A percentile compares a stretch with the other conserved stretches of the same genome.
Evolutionary conservation across 768 basidiomycete species (phyloP).

Genomic region (Antrodiella citrinella): DNA sequence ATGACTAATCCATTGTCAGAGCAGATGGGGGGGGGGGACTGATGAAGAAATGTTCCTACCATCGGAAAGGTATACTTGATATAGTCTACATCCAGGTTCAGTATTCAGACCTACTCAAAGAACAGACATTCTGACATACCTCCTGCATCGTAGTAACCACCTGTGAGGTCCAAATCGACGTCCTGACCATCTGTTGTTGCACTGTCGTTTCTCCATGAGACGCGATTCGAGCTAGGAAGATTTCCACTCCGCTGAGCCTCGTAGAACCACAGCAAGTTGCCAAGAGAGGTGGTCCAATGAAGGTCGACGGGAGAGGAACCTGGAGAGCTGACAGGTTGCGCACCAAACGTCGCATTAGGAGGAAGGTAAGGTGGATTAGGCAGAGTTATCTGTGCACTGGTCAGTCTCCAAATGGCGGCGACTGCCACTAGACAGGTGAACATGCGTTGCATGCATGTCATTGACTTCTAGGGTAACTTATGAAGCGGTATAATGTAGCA

Average conservation of each 20-base stretch:
- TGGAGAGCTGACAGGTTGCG: slow-evolving; percentile 19
- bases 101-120: slow-evolving; percentile 1
- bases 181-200: slow-evolving; percentile 70
- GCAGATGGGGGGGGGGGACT: too few species aligned
- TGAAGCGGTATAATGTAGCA: too few species aligned
- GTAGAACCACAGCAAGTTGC: slow-evolving; percentile 80
- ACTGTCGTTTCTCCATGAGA: slow-evolving; percentile 84
- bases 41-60: slow-evolving; percentile 28
- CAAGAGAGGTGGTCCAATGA: slow-evolving; percentile 79
- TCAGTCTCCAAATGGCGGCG: neutral
- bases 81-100: slow-evolving; percentile 74
- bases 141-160: slow-evolving; percentile 93
- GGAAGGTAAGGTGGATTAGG: slow-evolving; percentile 61
- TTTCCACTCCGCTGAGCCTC: slow-evolving; percentile 84
- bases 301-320: slow-evolving; percentile 43
- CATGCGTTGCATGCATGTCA: too few species aligned
- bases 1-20: slow-evolving; percentile 60
- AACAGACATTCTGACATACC: too few species aligned
- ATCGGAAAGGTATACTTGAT: slow-evolving; percentile 85
- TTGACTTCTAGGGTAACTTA: too few species aligned
- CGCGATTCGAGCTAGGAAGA: slow-evolving; percentile 60
- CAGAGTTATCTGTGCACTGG: slow-evolving; percentile 49
- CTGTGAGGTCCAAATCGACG: slow-evolving; percentile 64
- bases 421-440: too few species aligned
- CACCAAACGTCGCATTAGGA: slow-evolving; percentile 48